A percentile compares a stretch with the other conserved stretches of the same genome.
Conservation (phyloP, 495 filamentous ascomycete species). For the Friedmanniomyces simplex region DNA sequence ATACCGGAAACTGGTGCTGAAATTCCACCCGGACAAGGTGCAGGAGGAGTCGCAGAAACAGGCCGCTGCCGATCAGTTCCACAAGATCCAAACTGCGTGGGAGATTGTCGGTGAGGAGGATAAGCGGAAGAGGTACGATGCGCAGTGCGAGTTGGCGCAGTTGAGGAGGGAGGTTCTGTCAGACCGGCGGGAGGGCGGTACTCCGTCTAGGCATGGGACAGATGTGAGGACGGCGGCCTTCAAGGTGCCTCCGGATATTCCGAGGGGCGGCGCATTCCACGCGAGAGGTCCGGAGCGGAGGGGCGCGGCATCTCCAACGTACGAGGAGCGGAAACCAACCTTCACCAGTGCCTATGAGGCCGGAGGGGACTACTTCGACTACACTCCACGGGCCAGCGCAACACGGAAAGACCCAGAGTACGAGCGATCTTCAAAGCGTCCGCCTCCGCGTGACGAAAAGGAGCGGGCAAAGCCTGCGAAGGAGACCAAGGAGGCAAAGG, state of each 20-base stretch:
- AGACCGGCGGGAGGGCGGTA: constrained; percentile 26
- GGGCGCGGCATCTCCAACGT: constrained; percentile 1
- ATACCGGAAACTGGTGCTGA: constrained; percentile 85
- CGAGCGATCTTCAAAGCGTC: constrained; percentile 6
- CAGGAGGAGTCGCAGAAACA: constrained; percentile 58
- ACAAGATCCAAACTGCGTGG: constrained; percentile 87
- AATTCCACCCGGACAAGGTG: constrained; percentile 93
- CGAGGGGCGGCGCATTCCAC: constrained; percentile 6
- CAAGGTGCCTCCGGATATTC: constrained; percentile 9
- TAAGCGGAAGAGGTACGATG: constrained; percentile 64
- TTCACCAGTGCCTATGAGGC: background rate
- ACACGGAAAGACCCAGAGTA: constrained; percentile 10
- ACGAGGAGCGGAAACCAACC: constrained; percentile 11
- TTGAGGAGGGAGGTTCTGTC: constrained; percentile 41
- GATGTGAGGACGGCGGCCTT: constrained; percentile 7
- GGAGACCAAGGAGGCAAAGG: constrained; percentile 7
- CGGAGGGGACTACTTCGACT: constrained; percentile 19
- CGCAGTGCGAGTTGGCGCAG: constrained; percentile 54
- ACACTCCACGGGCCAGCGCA: constrained; percentile 4
- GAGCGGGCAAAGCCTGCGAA: background rate
- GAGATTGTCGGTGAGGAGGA: constrained; percentile 77
- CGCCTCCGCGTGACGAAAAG: constrained; percentile 3
- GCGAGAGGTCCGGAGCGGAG: constrained; percentile 9
- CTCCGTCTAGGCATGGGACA: background rate
- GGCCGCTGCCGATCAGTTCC: constrained; percentile 73